Evolutionary conservation across 495 filamentous ascomycete species (phyloP), one percentile per base, ranked within the genome.

Genomic region (Aspergillus hancockii): DNA sequence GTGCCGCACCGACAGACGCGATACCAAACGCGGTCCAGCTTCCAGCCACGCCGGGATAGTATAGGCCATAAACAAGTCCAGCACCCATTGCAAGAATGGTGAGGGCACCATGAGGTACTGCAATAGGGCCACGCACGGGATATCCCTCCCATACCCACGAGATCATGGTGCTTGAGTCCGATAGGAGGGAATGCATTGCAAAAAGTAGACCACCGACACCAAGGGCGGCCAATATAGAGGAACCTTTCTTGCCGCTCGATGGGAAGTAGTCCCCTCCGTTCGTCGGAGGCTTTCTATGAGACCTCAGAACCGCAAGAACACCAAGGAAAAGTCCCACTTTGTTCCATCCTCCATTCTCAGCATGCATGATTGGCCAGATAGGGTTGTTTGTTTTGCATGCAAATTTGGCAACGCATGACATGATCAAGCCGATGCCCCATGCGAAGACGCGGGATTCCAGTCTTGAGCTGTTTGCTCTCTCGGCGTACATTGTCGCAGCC

Each of bases 121-220:
- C 87, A 46, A 97, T 83, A 4, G 95, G 95, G 4, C 95, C 95
- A 49, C 90, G 84, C 52, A 97, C 84, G 40, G 95, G 95, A 65
- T 90, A 98, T 18, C 95, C 95, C 60, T 97, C 92, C 95, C 95
- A 99, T n/a, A 90, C 91, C 95, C 95, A 99, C 23, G 91, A 81
- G 59, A 98, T 97, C 92, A 98, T 98, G 31, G 95, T 99, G 75
- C 94, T 97, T 0, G 93, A 97, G 69, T 99, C 95, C 0, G 94
- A 96, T 25, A 99, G 81, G 14, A 98, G 81, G 2, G 92, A 97
- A 67, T 97, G 93, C 67, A 98, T 78, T n/a, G 81, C 91, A 63
- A 98, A 99, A 64, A 97, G 79, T 19, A 97, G 69, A 53, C 91
- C 95, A 38, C 82, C 92, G 54, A 97, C 74, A 50, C 95, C 91